Percentiles rank a stretch among this genome's conserved stretches.
Evolutionary conservation across 139 green algal genomes (phyloP).

Genomic region (Chlorella sp.): DNA sequence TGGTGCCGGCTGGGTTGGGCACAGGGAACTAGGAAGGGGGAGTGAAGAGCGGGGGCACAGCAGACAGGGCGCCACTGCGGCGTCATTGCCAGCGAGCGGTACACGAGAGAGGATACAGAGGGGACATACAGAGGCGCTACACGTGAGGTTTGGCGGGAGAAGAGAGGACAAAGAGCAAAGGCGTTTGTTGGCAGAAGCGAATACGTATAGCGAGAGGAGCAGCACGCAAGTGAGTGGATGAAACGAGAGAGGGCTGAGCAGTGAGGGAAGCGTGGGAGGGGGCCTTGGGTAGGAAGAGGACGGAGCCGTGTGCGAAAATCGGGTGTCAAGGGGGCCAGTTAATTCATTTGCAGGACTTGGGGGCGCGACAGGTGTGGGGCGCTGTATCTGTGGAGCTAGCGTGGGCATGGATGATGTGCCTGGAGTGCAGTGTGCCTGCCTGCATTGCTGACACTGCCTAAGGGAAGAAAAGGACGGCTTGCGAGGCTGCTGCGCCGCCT

Average conservation of each 20-base stretch:
- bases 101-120: no score
- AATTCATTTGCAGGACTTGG: not conserved
- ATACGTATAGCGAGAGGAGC: not conserved
- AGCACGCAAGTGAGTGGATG: not conserved
- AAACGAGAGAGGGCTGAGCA: not conserved
- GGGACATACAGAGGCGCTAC: no score
- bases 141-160: no score
- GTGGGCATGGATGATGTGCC: not conserved
- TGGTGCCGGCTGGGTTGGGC: no score
- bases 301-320: not conserved
- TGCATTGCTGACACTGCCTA: not conserved
- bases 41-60: no score
- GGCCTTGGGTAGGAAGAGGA: not conserved
- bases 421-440: not conserved
- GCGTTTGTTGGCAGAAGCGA: conserved; percentile 13
- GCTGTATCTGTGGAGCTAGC: not conserved
- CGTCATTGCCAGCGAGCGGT: no score
- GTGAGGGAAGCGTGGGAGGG: not conserved
- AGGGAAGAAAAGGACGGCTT: not conserved
- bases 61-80: no score
- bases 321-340: not conserved
- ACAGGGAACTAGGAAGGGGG: no score
- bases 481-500: not conserved
- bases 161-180: not conserved
- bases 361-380: not conserved